These are phyloP conservation scores for Starmerella floris DNA, from an alignment of 805 yeast species.

Conservation along the genomic window DNA sequence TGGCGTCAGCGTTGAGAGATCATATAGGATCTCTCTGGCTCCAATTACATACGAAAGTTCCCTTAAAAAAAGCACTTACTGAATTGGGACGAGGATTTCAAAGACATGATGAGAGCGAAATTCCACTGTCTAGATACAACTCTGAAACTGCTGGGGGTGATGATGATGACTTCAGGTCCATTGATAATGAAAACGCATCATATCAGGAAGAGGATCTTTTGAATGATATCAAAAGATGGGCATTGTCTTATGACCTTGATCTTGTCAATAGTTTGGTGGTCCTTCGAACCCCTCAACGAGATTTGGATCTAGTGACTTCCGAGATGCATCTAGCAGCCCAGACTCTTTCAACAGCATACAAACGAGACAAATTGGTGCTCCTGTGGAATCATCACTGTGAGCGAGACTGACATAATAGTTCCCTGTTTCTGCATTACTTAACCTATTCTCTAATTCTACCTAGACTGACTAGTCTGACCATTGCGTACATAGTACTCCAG, in stretches of 20 bases:
- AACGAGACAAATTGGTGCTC: constrained; percentile 6
- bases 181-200: too few relatives aligned
- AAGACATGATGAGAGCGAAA: background rate
- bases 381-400: constrained; percentile 2
- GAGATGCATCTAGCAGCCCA: background rate
- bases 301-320: background rate
- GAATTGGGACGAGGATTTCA: background rate
- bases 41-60: constrained; percentile 2
- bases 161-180: too few relatives aligned
- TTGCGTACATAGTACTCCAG: constrained; percentile 19
- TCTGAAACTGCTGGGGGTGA: too few relatives aligned
- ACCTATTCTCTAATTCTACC: too few relatives aligned
- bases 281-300: background rate
- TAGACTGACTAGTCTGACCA: too few relatives aligned
- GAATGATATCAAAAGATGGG: constrained; percentile 9
- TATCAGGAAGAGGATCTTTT: background rate
- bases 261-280: constrained; percentile 1
- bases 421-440: too few relatives aligned
- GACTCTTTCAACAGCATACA: constrained; percentile 2
- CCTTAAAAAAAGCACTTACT: background rate
- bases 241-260: constrained; percentile 9
- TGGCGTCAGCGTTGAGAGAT: background rate
- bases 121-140: too few relatives aligned
- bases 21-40: constrained; percentile 5
- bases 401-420: background rate